Evolutionary conservation across 495 filamentous ascomycete species (phyloP).

Genomic region (Aspergillus sparsus): DNA sequence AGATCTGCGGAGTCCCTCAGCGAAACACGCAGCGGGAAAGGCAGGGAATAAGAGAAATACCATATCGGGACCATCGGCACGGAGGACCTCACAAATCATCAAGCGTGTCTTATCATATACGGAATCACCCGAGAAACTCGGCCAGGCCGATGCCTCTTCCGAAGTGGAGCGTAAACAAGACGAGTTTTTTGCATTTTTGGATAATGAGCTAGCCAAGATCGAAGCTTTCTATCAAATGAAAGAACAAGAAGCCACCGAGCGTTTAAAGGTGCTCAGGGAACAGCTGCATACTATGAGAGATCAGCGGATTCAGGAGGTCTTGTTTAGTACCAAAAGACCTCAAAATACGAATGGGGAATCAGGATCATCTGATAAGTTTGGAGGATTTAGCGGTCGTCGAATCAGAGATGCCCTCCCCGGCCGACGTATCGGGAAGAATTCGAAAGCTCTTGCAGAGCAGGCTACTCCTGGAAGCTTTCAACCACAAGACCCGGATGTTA

Average conservation of each 20-base stretch:
- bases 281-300: constrained; percentile 89
- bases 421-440: constrained; percentile 57
- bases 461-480: constrained; percentile 45
- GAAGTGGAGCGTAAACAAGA: constrained; percentile 63
- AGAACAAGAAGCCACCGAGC: constrained; percentile 73
- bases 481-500: constrained; percentile 32
- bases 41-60: constrained; percentile 21
- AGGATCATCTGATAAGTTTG: constrained; percentile 26
- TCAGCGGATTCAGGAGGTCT: constrained; percentile 70
- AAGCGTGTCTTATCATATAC: constrained; percentile 40
- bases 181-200: constrained; percentile 79
- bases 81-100: constrained; percentile 36
- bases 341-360: constrained; percentile 29
- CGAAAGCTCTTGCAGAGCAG: constrained; percentile 54
- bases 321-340: constrained; percentile 32
- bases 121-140: constrained; percentile 33
- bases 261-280: constrained; percentile 67
- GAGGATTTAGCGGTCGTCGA: constrained; percentile 27
- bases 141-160: constrained; percentile 41
- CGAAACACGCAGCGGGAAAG: constrained; percentile 18
- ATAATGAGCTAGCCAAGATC: constrained; percentile 79
- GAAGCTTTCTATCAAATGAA: constrained; percentile 82
- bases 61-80: constrained; percentile 21
- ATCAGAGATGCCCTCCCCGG: constrained; percentile 35
- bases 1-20: constrained; percentile 17